Evolutionary conservation across 1,284 basidiomycete species (phyloP).

Genomic region (Lignosus rhinocerotis): DNA sequence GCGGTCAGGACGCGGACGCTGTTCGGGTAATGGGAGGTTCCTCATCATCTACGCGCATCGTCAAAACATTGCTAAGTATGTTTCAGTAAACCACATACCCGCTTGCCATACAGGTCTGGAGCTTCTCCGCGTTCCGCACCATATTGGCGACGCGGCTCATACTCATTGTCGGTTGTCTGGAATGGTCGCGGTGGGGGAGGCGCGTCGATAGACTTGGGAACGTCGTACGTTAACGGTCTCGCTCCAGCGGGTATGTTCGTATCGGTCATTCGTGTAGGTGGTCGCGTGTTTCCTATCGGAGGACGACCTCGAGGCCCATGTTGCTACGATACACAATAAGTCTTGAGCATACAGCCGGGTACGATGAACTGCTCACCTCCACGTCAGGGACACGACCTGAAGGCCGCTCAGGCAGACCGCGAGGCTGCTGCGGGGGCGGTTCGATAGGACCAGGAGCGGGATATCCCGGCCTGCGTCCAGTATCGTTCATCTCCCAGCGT

Average conservation of each 20-base stretch:
- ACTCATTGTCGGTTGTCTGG: slow-evolving; percentile 3
- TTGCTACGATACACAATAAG: background rate
- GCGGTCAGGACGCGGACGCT: slow-evolving; percentile 7
- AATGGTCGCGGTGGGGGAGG: background rate
- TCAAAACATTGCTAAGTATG: background rate
- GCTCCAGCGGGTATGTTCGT: slow-evolving; percentile 10
- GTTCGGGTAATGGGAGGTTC: slow-evolving; percentile 1
- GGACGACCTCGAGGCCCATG: background rate
- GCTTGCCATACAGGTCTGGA: slow-evolving; percentile 3
- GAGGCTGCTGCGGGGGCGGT: slow-evolving; percentile 1
- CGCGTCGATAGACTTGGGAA: background rate
- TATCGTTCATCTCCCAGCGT: slow-evolving; percentile 11
- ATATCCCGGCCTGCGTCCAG: background rate
- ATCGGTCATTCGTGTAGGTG: slow-evolving; percentile 6
- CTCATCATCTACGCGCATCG: background rate
- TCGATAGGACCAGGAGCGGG: slow-evolving; percentile 3
- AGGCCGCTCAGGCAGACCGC: slow-evolving; percentile 11
- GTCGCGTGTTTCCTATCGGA: background rate
- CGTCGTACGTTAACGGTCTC: background rate
- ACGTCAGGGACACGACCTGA: background rate
- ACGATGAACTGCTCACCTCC: slow-evolving; percentile 5
- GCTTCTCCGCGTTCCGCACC: background rate
- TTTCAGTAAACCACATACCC: slow-evolving; percentile 3
- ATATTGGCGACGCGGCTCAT: slow-evolving; percentile 2
- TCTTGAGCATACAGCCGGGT: background rate